Evolutionary conservation across 805 yeast species (phyloP), one percentile per base, ranked within the genome.

Genomic region (Wickerhamiella dianesei): DNA sequence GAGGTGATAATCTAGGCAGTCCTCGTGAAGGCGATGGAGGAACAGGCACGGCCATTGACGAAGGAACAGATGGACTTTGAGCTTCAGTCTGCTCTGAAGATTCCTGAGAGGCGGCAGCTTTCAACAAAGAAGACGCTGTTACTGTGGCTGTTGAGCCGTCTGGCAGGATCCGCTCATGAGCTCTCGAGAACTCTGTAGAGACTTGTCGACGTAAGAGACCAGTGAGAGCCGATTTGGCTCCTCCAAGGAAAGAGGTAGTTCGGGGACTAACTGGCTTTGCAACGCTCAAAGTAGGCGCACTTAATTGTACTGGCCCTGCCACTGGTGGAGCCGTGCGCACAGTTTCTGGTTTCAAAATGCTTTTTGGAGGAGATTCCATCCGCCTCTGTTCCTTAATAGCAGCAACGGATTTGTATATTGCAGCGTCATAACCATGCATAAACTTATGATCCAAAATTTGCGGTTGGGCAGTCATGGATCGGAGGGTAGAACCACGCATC

Each of bases 401-500:
- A 41, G 46, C 55, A 41, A 44, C 53, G 3, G 59, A 46, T 21
- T 50, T 50, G 50, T 82, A 87, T 1, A 77, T 66, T 20, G 67
- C 68, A 2, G 66, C 60, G 56, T 89, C 97, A 56, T 84, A 83
- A 2, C 77, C 80, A 1, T 71, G 53, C 35, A 80, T 67, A 0
- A 79, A 68, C 43, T 51, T 56, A 49, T 43, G 50, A 3, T 44
- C 46, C 17, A 53, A 19, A 21, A 48, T 59, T 20, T 56, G 47
- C 2, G 56, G 52, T 4, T 57, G 56, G 12, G 68, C 71, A 44
- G 49, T 47, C 22, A 87, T 64, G 44, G 80, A 72, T 16, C 78
- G 79, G 9, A 88, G 74, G 6, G 78, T 75, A 5, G 82, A 75
- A 12, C 81, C 76, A 53, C 79, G 77, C 48, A 79, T 68, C 57